Evolutionary conservation across 495 filamentous ascomycete genomes (phyloP), one percentile per base, ranked within the genome.

Genomic region (Penicillium alfredii): DNA sequence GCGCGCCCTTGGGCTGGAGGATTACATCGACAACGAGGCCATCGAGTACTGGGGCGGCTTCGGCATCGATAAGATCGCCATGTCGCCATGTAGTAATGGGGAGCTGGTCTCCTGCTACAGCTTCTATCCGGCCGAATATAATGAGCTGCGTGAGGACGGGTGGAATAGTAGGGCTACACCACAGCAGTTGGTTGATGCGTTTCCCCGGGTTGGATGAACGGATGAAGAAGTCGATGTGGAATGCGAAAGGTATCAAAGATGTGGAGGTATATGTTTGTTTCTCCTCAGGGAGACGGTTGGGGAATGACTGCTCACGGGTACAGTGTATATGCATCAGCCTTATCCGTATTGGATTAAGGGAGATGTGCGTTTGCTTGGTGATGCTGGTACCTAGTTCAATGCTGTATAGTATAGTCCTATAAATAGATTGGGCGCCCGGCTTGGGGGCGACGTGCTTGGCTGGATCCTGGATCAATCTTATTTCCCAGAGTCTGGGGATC

Each of bases 21-120:
- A 56, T 12, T 50, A 52, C 7, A 49, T 55, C 29, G 36, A 36
- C 12, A 57, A 57, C 30, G 47, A 55, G 4, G 56, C 56, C 0
- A 55, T 60, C 27, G 57, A 61, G 20, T 61, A 58, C 35, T 61
- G 57, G 55, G 57, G 57, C 14, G 55, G 55, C 3, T 49, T 51
- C n/a, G 57, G 55, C 1, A 52, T 56, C 19, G 40, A 56, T 42
- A 61, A 61, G 38, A 58, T 61, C 8, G 52, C 56, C 27, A 48
- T 56, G 44, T 56, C 55, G 0, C 47, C 57, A 2, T 61, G 57
- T 22, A 51, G 51, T 30, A 48, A 54, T 21, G 55, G 57, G 9
- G 52, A 58, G 4, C 38, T 61, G 0, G 49, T 54, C 0, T 47
- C 38, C 38, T 61, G 45, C 19, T 61, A 61, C 33, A 52, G 49